A percentile compares a stretch with the other conserved stretches of the same genome.
phyloP scores from a whole-genome alignment of 2,329 filamentous ascomycete genomes.

The Cephalotrichum gorgonifer region DNA sequence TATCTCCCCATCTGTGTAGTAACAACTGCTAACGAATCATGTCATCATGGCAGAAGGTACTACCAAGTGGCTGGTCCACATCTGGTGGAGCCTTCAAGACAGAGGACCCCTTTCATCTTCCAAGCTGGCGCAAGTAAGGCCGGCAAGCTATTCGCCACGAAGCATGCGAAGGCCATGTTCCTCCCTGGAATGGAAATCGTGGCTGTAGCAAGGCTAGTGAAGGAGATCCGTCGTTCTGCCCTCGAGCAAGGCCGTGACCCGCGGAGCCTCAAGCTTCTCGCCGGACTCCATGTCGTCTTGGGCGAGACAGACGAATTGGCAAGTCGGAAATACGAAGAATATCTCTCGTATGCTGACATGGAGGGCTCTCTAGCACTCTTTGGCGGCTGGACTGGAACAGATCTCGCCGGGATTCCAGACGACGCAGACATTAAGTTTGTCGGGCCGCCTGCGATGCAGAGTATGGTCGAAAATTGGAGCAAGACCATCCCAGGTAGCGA shows the following conservation, averaged over 20 bases:
- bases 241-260: constrained; percentile 40
- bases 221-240: constrained; percentile 43
- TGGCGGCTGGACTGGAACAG: constrained; percentile 57
- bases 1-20: background rate
- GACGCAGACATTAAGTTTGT: constrained; percentile 53
- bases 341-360: constrained; percentile 42
- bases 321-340: constrained; percentile 35
- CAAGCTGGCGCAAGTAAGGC: constrained; percentile 54
- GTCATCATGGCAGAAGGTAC: constrained; percentile 32
- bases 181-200: constrained; percentile 46
- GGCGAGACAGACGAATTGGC: constrained; percentile 52
- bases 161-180: constrained; percentile 56
- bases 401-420: constrained; percentile 48
- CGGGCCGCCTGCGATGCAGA: constrained; percentile 50
- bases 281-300: constrained; percentile 47
- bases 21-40: background rate
- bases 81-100: constrained; percentile 49
- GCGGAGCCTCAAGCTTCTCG: constrained; percentile 47
- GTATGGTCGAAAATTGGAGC: constrained; percentile 36
- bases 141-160: constrained; percentile 49
- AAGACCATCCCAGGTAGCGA: constrained; percentile 17
- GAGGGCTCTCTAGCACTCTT: constrained; percentile 56
- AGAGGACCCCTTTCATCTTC: constrained; percentile 53
- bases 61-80: constrained; percentile 49
- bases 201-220: constrained; percentile 43